Evolutionary conservation across 2,329 filamentous ascomycete genomes (phyloP).

Genomic region (Arthroderma sp.): DNA sequence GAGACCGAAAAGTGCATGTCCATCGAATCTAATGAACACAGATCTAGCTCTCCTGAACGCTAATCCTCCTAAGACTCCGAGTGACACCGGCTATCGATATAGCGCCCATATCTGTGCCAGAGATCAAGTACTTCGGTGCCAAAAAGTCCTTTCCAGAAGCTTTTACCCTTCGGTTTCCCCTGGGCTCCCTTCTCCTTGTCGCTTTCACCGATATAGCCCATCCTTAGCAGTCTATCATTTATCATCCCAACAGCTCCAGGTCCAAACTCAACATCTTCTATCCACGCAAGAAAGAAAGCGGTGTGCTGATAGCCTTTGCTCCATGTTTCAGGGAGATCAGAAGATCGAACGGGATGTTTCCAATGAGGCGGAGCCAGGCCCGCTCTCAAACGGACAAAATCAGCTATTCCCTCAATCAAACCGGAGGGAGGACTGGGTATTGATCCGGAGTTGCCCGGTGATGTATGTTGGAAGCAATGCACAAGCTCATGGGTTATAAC

Average conservation of each 20-base stretch:
- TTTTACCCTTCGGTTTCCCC: background rate
- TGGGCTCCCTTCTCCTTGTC: background rate
- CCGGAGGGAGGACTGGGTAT: slow-evolving; percentile 47
- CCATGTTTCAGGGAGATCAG: slow-evolving; percentile 51
- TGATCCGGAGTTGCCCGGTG: slow-evolving; percentile 23
- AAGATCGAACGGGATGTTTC: slow-evolving; percentile 40
- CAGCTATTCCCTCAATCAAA: slow-evolving; percentile 79
- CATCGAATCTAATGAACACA: too few species aligned
- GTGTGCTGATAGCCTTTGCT: slow-evolving; percentile 83
- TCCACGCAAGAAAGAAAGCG: slow-evolving; percentile 77
- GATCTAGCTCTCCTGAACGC: too few species aligned
- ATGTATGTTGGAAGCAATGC: slow-evolving; percentile 83
- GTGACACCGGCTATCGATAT: slow-evolving; percentile 23
- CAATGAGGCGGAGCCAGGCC: slow-evolving; percentile 70
- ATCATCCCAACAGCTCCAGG: slow-evolving; percentile 50
- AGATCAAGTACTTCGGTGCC: slow-evolving; percentile 53
- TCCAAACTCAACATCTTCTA: slow-evolving; percentile 60
- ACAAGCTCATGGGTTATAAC: slow-evolving; percentile 88
- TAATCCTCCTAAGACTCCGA: too few species aligned
- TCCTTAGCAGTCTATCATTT: slow-evolving; percentile 25
- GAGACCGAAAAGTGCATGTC: too few species aligned
- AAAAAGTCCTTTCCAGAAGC: slow-evolving; percentile 39
- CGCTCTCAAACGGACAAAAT: slow-evolving; percentile 73
- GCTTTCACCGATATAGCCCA: slow-evolving; percentile 21
- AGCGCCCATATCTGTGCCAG: slow-evolving; percentile 58